These are phyloP conservation scores for Fonsecaea pedrosoi DNA, from an alignment of 2,329 filamentous ascomycete genomes.

Conservation along the genomic window DNA sequence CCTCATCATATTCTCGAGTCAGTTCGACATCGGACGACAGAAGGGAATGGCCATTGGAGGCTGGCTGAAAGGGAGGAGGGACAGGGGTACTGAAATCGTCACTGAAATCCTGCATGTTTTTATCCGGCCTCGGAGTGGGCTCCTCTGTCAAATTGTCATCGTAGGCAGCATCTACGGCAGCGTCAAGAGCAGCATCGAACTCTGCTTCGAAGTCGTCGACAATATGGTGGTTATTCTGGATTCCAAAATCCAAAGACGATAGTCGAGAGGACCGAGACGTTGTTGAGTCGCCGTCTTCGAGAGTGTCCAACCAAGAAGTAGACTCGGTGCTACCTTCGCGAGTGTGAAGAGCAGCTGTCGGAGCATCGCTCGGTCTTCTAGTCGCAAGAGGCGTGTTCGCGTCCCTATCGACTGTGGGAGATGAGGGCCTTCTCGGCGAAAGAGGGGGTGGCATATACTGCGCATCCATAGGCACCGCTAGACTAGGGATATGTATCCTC, in stretches of 20 bases:
- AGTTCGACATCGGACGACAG: slow-evolving; percentile 42
- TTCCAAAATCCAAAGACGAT: slow-evolving; percentile 36
- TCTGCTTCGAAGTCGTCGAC: slow-evolving; percentile 65
- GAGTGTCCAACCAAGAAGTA: slow-evolving; percentile 92
- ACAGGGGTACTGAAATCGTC: slow-evolving; percentile 19
- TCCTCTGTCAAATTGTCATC: slow-evolving; percentile 61
- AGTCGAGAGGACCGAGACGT: slow-evolving; percentile 70
- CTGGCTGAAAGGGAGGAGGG: slow-evolving; percentile 9
- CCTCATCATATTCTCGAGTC: slow-evolving; percentile 59
- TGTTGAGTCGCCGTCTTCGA: slow-evolving; percentile 83
- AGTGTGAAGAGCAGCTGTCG: slow-evolving; percentile 40
- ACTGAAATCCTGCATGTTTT: slow-evolving; percentile 58
- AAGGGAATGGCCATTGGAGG: neutral
- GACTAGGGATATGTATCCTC: slow-evolving; percentile 40
- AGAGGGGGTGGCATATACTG: slow-evolving; percentile 74
- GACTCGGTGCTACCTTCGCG: slow-evolving; percentile 70
- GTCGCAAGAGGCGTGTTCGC: slow-evolving; percentile 31
- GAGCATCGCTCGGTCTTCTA: slow-evolving; percentile 25
- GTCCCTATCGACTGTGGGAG: slow-evolving; percentile 47
- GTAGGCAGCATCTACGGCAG: slow-evolving; percentile 94
- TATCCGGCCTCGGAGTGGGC: slow-evolving; percentile 67
- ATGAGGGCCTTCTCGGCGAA: slow-evolving; percentile 67
- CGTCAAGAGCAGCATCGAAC: slow-evolving; percentile 92
- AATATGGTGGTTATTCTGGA: slow-evolving; percentile 27
- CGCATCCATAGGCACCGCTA: slow-evolving; percentile 53